These are phyloP conservation scores for Yarrowia bubula DNA, from an alignment of 805 yeast species.

Conservation along the genomic window DNA sequence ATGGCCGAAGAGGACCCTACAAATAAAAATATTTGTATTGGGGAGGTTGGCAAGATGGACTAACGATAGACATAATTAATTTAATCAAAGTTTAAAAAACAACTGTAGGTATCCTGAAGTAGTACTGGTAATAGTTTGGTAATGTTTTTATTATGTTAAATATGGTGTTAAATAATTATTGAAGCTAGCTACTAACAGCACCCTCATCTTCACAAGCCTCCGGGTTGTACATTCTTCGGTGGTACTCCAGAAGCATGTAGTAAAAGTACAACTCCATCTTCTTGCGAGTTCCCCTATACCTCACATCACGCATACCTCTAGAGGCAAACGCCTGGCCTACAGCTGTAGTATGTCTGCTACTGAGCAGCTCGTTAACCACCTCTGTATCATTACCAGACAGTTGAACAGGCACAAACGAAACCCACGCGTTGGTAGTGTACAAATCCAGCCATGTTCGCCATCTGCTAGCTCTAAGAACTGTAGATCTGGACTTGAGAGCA, in stretches of 20 bases:
- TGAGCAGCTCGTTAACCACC: background rate
- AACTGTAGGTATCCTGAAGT: no score
- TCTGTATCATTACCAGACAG: slow-evolving; percentile 2
- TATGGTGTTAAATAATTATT: background rate
- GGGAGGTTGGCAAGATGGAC: background rate
- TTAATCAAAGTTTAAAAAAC: no score
- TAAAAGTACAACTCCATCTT: background rate
- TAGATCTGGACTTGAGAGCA: background rate
- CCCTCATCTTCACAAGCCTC: background rate
- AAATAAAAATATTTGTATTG: background rate
- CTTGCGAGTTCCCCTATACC: background rate
- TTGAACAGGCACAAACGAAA: background rate
- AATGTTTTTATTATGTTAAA: background rate
- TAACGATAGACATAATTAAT: background rate
- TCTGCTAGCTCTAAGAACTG: background rate
- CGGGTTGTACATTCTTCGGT: background rate
- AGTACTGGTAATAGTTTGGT: no score
- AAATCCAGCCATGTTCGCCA: slow-evolving; percentile 13
- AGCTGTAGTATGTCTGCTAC: background rate
- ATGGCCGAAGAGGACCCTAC: background rate
- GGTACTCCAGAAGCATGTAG: slow-evolving; percentile 6
- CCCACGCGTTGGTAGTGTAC: background rate
- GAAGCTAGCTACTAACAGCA: background rate
- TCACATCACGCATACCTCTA: background rate
- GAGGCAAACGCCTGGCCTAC: slow-evolving; percentile 1